Evolutionary conservation across 2,329 filamentous ascomycete genomes (phyloP).

Genomic region (Trichoderma lentiforme): DNA sequence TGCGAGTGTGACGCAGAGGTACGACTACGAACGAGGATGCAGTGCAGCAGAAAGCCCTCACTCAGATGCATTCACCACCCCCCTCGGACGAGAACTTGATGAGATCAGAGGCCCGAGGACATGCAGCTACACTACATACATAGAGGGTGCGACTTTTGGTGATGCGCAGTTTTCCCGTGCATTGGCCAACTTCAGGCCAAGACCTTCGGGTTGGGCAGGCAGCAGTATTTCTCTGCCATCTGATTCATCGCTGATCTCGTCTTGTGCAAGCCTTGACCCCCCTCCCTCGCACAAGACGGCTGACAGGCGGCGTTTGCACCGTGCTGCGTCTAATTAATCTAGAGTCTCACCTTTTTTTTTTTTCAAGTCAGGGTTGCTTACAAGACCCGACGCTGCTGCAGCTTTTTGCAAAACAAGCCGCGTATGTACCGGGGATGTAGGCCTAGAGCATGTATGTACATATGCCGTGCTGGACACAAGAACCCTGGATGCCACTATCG

Average conservation of each 20-base stretch:
- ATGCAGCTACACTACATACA: background rate
- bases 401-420: background rate
- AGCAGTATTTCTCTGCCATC: slow-evolving; percentile 12
- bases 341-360: background rate
- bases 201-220: background rate
- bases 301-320: slow-evolving; percentile 4
- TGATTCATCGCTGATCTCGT: slow-evolving; percentile 1
- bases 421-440: background rate
- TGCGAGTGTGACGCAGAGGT: background rate
- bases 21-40: background rate
- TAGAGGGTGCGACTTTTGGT: background rate
- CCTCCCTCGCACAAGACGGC: background rate
- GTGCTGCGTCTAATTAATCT: slow-evolving; percentile 4
- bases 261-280: slow-evolving; percentile 5
- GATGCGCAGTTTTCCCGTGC: slow-evolving; percentile 8
- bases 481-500: background rate
- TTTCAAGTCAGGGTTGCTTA: background rate
- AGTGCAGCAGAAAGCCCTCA: background rate
- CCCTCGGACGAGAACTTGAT: background rate
- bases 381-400: background rate
- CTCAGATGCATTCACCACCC: background rate
- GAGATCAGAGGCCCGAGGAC: background rate
- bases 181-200: background rate
- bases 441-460: background rate
- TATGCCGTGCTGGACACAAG: background rate